phyloP scores from a whole-genome alignment of 139 green algal genomes.

The Haematococcus lacustris region DNA sequence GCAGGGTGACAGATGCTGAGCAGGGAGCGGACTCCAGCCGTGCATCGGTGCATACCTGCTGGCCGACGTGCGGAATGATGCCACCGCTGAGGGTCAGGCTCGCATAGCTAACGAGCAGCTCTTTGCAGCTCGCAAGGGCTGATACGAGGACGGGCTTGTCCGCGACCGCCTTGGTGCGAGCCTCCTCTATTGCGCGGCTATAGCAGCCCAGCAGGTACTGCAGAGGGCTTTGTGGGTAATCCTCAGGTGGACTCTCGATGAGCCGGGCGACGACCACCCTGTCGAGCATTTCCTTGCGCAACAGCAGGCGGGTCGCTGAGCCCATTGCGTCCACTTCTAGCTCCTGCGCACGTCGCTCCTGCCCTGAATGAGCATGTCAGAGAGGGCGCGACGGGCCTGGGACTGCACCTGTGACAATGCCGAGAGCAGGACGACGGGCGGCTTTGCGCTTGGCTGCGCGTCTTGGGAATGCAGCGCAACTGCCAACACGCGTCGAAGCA shows the following conservation, averaged over 20 bases:
- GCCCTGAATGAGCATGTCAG: too few species aligned
- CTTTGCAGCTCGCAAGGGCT: conserved; percentile 35
- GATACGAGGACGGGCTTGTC: conserved; percentile 12
- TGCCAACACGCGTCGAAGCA: too few species aligned
- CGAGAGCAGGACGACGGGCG: too few species aligned
- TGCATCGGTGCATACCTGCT: background rate
- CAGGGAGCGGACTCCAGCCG: background rate
- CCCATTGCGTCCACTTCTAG: conserved; percentile 7
- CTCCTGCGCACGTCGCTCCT: too few species aligned
- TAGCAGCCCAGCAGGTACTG: conserved; percentile 75
- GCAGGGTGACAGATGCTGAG: background rate
- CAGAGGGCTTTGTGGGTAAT: conserved; percentile 56
- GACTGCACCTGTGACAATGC: too few species aligned
- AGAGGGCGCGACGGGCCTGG: too few species aligned
- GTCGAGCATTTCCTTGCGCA: conserved; percentile 55
- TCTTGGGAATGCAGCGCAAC: too few species aligned
- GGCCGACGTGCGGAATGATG: conserved; percentile 58
- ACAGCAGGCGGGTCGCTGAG: conserved; percentile 11
- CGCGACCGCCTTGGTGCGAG: conserved; percentile 15
- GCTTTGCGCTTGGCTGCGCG: too few species aligned
- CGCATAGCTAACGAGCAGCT: conserved; percentile 78
- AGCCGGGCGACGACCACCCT: conserved; percentile 64
- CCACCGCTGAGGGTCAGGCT: conserved; percentile 65
- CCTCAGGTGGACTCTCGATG: conserved; percentile 46
- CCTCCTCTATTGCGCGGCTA: conserved; percentile 31